Percentiles rank a stretch among this genome's conserved stretches.
Evolutionary conservation across 2,329 filamentous ascomycete genomes (phyloP).

Genomic region (Ophiocordyceps robertsii): DNA sequence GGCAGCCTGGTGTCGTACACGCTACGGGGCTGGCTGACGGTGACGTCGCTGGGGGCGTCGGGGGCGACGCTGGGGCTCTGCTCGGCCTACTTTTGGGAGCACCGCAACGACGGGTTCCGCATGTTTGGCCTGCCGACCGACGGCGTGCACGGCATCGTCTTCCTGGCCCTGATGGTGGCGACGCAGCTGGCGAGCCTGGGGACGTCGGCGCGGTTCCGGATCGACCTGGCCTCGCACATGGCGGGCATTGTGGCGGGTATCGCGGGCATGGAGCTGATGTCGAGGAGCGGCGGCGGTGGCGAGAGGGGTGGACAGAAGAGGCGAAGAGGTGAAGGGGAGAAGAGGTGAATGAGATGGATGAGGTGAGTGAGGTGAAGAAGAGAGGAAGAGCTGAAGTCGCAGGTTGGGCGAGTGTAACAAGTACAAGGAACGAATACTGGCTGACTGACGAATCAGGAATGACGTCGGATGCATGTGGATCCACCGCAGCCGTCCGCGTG

Average conservation of each 20-base stretch:
- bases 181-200: conserved; percentile 35
- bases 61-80: conserved; percentile 49
- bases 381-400: no score
- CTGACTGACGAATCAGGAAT: no score
- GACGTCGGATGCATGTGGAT: no score
- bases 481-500: no score
- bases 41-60: conserved; percentile 52
- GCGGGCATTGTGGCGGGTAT: conserved; percentile 36
- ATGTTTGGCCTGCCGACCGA: conserved; percentile 44
- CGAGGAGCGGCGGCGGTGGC: conserved; percentile 5
- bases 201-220: conserved; percentile 23
- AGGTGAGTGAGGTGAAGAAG: no score
- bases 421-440: no score
- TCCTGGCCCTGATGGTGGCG: conserved; percentile 36
- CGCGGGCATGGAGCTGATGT: conserved; percentile 22
- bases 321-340: no score
- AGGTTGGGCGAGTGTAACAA: no score
- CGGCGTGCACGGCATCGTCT: conserved; percentile 39
- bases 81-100: conserved; percentile 48
- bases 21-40: conserved; percentile 27
- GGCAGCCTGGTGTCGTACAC: conserved; percentile 40
- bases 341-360: no score
- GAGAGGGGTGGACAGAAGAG: conserved; percentile 3
- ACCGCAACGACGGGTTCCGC: conserved; percentile 41
- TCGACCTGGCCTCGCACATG: conserved; percentile 41